A percentile compares a stretch with the other conserved stretches of the same genome.
These are phyloP conservation scores for Sclerotiophoma versabilis DNA, from an alignment of 2,329 filamentous ascomycete genomes.

Conservation along the genomic window DNA sequence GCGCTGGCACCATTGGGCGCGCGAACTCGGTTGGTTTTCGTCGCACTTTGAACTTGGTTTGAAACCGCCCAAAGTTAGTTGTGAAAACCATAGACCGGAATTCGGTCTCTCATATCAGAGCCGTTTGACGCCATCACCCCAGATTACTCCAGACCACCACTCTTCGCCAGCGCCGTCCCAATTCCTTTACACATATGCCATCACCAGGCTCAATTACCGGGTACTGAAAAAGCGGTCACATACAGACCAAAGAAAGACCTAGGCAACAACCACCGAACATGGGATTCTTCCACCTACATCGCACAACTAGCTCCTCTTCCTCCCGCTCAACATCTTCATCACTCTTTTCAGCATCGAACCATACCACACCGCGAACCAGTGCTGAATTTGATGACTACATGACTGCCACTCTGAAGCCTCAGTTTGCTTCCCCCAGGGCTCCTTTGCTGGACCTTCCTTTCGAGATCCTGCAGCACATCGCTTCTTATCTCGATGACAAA, in stretches of 20 bases:
- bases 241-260: not conserved
- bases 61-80: not conserved
- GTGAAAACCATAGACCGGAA: not conserved
- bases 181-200: not conserved
- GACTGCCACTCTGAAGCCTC: conserved; percentile 18
- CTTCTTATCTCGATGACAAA: conserved; percentile 30
- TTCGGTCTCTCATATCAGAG: not conserved
- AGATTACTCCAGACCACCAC: not conserved
- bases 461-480: conserved; percentile 43
- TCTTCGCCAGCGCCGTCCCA: not conserved
- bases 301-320: conserved; percentile 1
- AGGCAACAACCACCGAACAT: not conserved
- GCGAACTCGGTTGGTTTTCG: conserved; percentile 1
- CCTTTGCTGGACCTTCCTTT: conserved; percentile 36
- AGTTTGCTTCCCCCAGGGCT: conserved; percentile 5
- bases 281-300: conserved; percentile 16
- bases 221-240: not conserved
- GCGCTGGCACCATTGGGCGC: conserved; percentile 1
- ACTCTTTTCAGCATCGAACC: not conserved
- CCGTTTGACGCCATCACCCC: not conserved
- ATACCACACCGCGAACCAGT: conserved; percentile 10
- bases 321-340: conserved; percentile 3
- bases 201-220: not conserved
- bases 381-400: conserved; percentile 8
- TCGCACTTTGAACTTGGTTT: not conserved